These are phyloP conservation scores for Bocquillonia castaneifolia DNA, from an alignment of 441 rosid genomes.

Conservation along the genomic window DNA sequence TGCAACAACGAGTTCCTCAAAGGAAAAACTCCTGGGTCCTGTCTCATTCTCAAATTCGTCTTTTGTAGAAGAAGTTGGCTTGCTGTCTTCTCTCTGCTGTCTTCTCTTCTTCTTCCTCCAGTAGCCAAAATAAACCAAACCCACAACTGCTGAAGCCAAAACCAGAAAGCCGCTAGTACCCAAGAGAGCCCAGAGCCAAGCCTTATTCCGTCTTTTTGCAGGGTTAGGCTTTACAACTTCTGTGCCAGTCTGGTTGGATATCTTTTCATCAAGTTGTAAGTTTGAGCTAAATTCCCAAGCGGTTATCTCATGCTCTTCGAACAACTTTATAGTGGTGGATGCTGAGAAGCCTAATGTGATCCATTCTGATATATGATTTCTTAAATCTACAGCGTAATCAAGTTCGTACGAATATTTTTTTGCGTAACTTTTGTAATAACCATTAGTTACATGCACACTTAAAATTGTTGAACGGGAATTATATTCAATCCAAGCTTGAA, in stretches of 20 bases:
- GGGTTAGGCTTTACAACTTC: not conserved
- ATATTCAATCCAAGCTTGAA: conserved; percentile 27
- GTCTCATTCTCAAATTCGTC: conserved; percentile 20
- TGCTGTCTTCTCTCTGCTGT: not conserved
- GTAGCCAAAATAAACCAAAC: not conserved
- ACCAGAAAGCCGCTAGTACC: not conserved
- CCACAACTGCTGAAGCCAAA: not conserved
- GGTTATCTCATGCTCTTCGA: conserved; percentile 12
- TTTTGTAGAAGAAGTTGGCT: not conserved
- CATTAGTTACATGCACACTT: conserved; percentile 13
- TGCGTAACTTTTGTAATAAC: rapidly evolving
- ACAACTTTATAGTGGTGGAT: not conserved
- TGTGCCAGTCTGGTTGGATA: not conserved
- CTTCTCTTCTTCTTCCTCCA: not conserved
- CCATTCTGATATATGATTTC: conserved; percentile 21
- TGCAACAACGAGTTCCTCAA: conserved; percentile 20
- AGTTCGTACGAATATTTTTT: not conserved
- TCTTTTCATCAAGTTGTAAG: conserved; percentile 10
- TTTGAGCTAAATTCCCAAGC: conserved; percentile 28
- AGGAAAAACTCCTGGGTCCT: conserved; percentile 33
- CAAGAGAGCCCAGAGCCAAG: not conserved
- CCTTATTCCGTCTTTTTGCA: not conserved
- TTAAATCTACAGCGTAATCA: not conserved
- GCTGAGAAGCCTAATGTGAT: conserved; percentile 30
- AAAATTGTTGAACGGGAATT: conserved; percentile 22